These are phyloP conservation scores for Margaritispora aquatica DNA, from an alignment of 495 filamentous ascomycete genomes.

Conservation along the genomic window DNA sequence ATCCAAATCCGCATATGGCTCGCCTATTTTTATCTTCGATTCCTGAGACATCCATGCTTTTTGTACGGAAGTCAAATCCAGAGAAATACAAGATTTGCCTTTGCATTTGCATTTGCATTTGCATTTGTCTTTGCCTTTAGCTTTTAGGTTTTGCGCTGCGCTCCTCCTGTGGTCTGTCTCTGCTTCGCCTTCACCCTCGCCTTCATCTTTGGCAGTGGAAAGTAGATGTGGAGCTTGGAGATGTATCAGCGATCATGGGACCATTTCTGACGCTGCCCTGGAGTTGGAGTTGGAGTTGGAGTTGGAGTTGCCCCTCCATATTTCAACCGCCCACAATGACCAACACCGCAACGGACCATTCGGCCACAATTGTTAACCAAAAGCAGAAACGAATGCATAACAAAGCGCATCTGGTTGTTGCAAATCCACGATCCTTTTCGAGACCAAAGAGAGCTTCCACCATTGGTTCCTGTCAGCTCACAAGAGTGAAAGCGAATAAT, in stretches of 20 bases:
- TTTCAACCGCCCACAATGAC: neutral
- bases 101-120: no score
- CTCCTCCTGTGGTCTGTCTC: neutral
- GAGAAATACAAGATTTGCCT: neutral
- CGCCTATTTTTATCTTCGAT: no score
- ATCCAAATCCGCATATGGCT: no score
- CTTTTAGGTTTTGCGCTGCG: neutral
- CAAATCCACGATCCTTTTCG: neutral
- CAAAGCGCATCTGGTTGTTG: constrained; percentile 10
- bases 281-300: no score
- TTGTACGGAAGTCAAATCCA: no score
- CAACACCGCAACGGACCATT: constrained; percentile 9
- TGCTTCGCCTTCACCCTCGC: constrained; percentile 2
- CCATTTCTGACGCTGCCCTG: constrained; percentile 8
- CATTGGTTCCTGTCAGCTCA: neutral
- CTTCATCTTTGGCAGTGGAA: no score
- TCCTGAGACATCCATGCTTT: no score
- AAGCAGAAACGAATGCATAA: constrained; percentile 16
- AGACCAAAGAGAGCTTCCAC: neutral
- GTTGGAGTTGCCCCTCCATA: no score
- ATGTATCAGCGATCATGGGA: constrained; percentile 17
- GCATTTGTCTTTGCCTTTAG: neutral
- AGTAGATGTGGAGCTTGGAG: constrained; percentile 8
- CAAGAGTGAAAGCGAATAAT: neutral
- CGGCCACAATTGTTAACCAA: constrained; percentile 7